Percentiles rank a stretch among this genome's conserved stretches.
Evolutionary conservation across 73 alveolate genomes (phyloP).

Genomic region (Durusdinium trenchii): DNA sequence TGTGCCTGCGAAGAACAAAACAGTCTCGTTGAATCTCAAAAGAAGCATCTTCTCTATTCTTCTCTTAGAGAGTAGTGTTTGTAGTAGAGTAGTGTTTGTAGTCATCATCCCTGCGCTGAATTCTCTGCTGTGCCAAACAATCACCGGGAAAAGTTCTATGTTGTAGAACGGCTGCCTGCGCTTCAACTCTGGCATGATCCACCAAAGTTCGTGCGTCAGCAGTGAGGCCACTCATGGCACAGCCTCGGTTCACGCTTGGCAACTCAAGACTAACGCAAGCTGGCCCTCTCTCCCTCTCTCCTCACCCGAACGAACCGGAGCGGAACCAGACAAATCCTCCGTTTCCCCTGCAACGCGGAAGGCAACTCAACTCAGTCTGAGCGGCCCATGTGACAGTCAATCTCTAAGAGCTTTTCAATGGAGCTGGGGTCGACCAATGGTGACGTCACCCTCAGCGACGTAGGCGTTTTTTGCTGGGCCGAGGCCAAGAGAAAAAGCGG

Average conservation of each 20-base stretch:
- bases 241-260: slow-evolving; percentile 43
- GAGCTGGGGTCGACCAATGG: slow-evolving; percentile 97
- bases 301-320: not conserved
- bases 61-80: no score
- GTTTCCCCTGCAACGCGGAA: not conserved
- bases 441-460: slow-evolving; percentile 96
- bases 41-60: no score
- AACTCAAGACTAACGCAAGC: not conserved
- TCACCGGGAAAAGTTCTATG: no score
- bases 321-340: not conserved
- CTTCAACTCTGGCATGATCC: slow-evolving; percentile 98
- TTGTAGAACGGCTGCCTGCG: no score
- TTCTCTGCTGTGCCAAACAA: no score
- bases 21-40: no score
- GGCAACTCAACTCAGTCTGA: not conserved
- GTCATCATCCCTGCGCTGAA: not conserved
- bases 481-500: no score
- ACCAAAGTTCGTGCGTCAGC: slow-evolving; percentile 98
- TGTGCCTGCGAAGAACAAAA: slow-evolving; percentile 98
- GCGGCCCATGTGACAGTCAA: slow-evolving; percentile 97
- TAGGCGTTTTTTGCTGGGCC: no score
- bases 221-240: slow-evolving; percentile 98
- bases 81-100: no score
- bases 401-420: slow-evolving; percentile 98
- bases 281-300: not conserved